These are phyloP conservation scores for Thielaviopsis euricoi DNA, from an alignment of 2,329 filamentous ascomycete species.

Conservation along the genomic window DNA sequence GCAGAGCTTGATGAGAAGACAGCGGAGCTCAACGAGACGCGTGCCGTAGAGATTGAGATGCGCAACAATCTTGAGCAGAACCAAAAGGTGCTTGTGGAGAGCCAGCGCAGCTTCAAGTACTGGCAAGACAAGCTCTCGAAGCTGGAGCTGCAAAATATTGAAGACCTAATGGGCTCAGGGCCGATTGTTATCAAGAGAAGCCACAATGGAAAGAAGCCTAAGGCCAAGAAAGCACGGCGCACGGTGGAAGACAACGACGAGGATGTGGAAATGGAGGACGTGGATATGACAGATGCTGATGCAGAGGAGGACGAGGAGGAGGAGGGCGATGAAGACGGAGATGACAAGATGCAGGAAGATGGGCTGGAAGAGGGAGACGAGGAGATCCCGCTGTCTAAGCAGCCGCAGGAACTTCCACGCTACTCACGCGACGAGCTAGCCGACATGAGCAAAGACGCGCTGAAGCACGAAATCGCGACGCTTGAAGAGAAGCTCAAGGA, in stretches of 20 bases:
- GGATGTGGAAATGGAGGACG: slow-evolving; percentile 12
- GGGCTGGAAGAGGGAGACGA: slow-evolving; percentile 18
- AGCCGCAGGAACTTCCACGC: slow-evolving; percentile 48
- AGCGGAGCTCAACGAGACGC: slow-evolving; percentile 70
- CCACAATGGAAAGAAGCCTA: slow-evolving; percentile 3
- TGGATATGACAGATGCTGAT: slow-evolving; percentile 10
- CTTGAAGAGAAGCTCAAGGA: slow-evolving; percentile 62
- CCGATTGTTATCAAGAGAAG: slow-evolving; percentile 10
- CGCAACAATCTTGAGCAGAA: slow-evolving; percentile 94
- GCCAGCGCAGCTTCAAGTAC: slow-evolving; percentile 66
- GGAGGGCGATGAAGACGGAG: slow-evolving; percentile 16
- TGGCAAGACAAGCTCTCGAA: slow-evolving; percentile 86
- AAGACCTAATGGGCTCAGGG: slow-evolving; percentile 38
- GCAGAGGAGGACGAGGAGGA: slow-evolving; percentile 17
- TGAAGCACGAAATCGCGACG: slow-evolving; percentile 45
- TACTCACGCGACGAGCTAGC: slow-evolving; percentile 59
- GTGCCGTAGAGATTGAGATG: slow-evolving; percentile 92
- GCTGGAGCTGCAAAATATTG: slow-evolving; percentile 65
- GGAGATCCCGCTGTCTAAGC: slow-evolving; percentile 15
- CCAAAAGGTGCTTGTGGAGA: slow-evolving; percentile 74
- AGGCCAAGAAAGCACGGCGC: background rate
- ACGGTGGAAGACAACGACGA: slow-evolving; percentile 14
- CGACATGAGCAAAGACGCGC: slow-evolving; percentile 45
- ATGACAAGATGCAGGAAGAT: slow-evolving; percentile 1
- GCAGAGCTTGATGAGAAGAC: slow-evolving; percentile 74